Conservation (phyloP, 176 grass and related monocot species). For the Musa beccarii region DNA sequence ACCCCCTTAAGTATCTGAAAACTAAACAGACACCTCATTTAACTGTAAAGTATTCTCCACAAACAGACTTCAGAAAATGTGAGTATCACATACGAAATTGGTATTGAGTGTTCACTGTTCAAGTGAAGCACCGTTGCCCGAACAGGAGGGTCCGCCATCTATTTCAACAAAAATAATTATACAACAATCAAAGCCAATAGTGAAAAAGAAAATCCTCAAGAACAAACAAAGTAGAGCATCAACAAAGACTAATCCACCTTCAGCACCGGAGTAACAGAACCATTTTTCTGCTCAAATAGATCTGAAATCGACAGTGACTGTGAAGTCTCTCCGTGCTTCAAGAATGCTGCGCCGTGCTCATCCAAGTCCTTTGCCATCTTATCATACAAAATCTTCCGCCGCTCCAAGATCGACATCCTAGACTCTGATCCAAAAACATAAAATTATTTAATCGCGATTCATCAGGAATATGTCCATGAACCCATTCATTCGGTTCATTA, state of each 20-base stretch:
- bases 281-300: slow-evolving; percentile 56
- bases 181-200: too few relatives aligned
- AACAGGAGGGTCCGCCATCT: slow-evolving; percentile 76
- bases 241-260: slow-evolving; percentile 31
- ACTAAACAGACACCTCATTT: too few relatives aligned
- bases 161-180: background rate
- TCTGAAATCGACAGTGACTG: slow-evolving; percentile 76
- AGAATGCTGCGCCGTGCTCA: slow-evolving; percentile 61
- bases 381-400: slow-evolving; percentile 55
- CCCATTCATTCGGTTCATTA: background rate
- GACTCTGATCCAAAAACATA: slow-evolving; percentile 19
- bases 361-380: slow-evolving; percentile 74
- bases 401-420: slow-evolving; percentile 25
- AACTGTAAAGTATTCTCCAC: background rate
- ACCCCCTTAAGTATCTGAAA: too few relatives aligned
- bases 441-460: background rate
- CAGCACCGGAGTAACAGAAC: slow-evolving; percentile 53
- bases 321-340: slow-evolving; percentile 75
- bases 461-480: background rate
- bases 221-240: background rate
- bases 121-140: slow-evolving; percentile 83
- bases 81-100: slow-evolving; percentile 57
- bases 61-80: background rate
- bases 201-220: background rate
- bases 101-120: slow-evolving; percentile 28